phyloP scores from a whole-genome alignment of 345 rosid genomes.

The Salix viminalis region DNA sequence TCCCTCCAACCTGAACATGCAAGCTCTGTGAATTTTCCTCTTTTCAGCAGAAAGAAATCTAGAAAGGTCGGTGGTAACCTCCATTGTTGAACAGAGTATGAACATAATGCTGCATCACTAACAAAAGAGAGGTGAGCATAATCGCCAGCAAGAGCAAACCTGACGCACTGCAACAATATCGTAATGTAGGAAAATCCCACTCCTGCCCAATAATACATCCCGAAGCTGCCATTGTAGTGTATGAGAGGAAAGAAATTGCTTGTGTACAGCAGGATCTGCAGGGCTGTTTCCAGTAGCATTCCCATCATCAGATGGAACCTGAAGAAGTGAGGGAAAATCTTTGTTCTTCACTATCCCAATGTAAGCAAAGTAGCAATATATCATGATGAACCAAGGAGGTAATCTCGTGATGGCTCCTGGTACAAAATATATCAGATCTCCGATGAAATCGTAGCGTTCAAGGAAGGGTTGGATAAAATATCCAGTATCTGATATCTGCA shows the following conservation, averaged over 20 bases:
- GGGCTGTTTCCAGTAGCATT: slow-evolving; percentile 59
- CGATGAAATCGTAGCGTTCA: slow-evolving; percentile 44
- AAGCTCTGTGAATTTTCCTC: neutral
- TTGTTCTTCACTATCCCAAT: slow-evolving; percentile 61
- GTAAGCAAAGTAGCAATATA: slow-evolving; percentile 54
- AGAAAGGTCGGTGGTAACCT: slow-evolving; percentile 25
- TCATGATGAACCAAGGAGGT: slow-evolving; percentile 71
- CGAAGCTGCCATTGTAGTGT: slow-evolving; percentile 61
- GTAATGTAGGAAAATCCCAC: slow-evolving; percentile 56
- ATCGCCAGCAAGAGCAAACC: slow-evolving; percentile 61
- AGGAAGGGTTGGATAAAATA: slow-evolving; percentile 62
- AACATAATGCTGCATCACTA: slow-evolving; percentile 64
- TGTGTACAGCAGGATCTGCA: slow-evolving; percentile 60
- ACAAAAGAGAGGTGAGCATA: slow-evolving; percentile 58
- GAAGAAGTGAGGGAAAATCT: slow-evolving; percentile 72
- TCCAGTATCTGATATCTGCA: slow-evolving; percentile 69
- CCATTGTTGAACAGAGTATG: slow-evolving; percentile 66
- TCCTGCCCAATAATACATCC: slow-evolving; percentile 65
- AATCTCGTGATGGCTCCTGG: slow-evolving; percentile 71
- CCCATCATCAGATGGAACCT: slow-evolving; percentile 93
- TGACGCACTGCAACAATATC: slow-evolving; percentile 53
- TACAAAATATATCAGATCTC: slow-evolving; percentile 51
- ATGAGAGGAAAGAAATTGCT: slow-evolving; percentile 75
- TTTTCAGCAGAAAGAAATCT: neutral
- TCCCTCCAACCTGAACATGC: neutral